Base-by-base conservation (phyloP, 331 rosid species). In the Pyracantha coccinea region DNA sequence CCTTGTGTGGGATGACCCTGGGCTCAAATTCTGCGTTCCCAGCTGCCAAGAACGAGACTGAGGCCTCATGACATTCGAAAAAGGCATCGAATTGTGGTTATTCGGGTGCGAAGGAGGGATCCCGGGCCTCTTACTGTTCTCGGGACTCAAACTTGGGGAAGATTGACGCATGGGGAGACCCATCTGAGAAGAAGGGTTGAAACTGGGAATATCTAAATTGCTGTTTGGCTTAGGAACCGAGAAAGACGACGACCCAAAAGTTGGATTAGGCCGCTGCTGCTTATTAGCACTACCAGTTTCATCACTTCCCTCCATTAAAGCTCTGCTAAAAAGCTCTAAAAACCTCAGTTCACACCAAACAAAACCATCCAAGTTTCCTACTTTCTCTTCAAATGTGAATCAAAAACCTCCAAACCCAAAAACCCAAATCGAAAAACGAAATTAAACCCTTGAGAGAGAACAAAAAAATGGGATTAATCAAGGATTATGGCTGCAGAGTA, bases 101-200 rank as follows among this genome's bases (percentile, higher is more conserved):
- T 81, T 83, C 4, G 90, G 97, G 81, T 90, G 87, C 2, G 89
- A 88, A 4, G 92, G 97, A 66, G 97, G 97, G 8, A 92, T 92
- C 2, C 96, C 89, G 58, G 77, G 85, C 80, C 91, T 79, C 68
- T 82, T 88, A 21, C 75, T 25, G 50, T 77, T 79, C 71, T 85
- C 93, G n/a, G 84, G 77, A 75, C 86, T 83, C 81, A 75, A 35
- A 55, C 27, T 80, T 29, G 83, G 84, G n/a, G 88, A 82, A 17
- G 74, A 12, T 11, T 73, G 84, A 57, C 69, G 75, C 78, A 73
- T 31, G 28, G 84, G 55, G 9, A 45, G 54, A 67, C 90, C 89
- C 83, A 84, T 71, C 74, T 85, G 89, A 80, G 87, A 78, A 4
- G 72, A 68, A 54, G 57, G 21, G 57, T 0, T 79, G 75, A 83